Base-by-base conservation (phyloP, 805 yeast genomes). In the Candida silvicultrix region DNA sequence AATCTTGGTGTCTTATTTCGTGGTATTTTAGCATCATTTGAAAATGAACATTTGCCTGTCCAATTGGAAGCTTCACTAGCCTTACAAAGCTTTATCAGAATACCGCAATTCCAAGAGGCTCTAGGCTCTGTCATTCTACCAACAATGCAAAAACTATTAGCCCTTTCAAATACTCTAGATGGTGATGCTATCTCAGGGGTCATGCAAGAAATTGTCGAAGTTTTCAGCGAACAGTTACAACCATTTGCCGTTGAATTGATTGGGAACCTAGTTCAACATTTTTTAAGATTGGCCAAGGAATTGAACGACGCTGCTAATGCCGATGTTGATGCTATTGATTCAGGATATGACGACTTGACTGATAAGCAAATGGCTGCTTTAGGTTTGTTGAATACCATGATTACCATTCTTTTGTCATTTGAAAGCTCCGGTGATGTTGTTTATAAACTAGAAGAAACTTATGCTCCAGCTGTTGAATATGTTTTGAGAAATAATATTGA, bases 121-220 rank as follows among this genome's bases (percentile, higher is more conserved):
- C 65, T 94, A 25, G 73, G 86, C 1, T 60, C 75, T 3, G 79
- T 83, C 40, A 85, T 92, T 46, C 76, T 90, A 29, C 86, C 85
- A 34, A 80, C 90, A 1, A 87, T 94, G 88, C 87, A 89, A 51
- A 81, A 77, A 53, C 69, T 94, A 47, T 70, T 92, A 52, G 77
- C 75, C 10, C 67, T 92, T 40, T 82, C 95, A 4, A 83, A 87
- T 58, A 81, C 82, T 48, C 80, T 90, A 52, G 99, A 92, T 57
- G 81, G 85, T 47, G 99, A 94, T 59, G 78, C 89, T 2, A 75
- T 94, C 25, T 80, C 95, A 20, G 85, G 84, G 21, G 96, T 92
- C 7, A 89, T 92, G 84, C 98, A 92, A 70, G 97, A 90, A 57
- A 84, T 94, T 61, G 97, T 92, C 28, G 97, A 90, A 59, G 80